A percentile compares a stretch with the other conserved stretches of the same genome.
These are phyloP conservation scores for Pleurotus tuber-regium DNA, from an alignment of 768 basidiomycete species.

Conservation along the genomic window DNA sequence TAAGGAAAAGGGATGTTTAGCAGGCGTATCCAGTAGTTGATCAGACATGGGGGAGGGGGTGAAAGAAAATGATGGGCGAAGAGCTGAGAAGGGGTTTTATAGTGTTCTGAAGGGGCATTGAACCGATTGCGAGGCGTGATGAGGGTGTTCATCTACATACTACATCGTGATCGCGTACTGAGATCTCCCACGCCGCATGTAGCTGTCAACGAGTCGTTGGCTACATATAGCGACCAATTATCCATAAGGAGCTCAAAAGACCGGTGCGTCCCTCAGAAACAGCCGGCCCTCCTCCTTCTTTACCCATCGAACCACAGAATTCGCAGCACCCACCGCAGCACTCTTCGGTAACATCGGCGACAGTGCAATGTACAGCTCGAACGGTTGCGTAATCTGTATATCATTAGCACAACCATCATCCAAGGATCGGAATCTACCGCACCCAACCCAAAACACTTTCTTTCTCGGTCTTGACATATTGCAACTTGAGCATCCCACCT, in stretches of 20 bases:
- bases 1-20: slow-evolving; percentile 45
- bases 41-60: slow-evolving; percentile 27
- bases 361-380: slow-evolving; percentile 85
- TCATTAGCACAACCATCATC: neutral
- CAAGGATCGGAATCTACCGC: slow-evolving; percentile 24
- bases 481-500: slow-evolving; percentile 75
- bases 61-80: neutral
- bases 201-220: no score
- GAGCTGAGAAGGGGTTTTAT: neutral
- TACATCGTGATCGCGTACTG: neutral
- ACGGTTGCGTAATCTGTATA: slow-evolving; percentile 83
- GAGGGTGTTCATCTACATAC: no score
- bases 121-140: slow-evolving; percentile 2
- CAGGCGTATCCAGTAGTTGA: slow-evolving; percentile 36
- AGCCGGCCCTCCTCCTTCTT: slow-evolving; percentile 80
- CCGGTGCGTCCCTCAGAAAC: slow-evolving; percentile 87
- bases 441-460: slow-evolving; percentile 97
- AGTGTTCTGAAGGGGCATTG: neutral
- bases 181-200: neutral
- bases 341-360: slow-evolving; percentile 86
- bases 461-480: slow-evolving; percentile 80
- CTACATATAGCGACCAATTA: no score
- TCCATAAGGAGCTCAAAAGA: no score
- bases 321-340: slow-evolving; percentile 84
- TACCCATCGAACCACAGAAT: slow-evolving; percentile 87